Base-by-base conservation (phyloP, 352 stramenopile species). In the Aphanomyces astaci region DNA sequence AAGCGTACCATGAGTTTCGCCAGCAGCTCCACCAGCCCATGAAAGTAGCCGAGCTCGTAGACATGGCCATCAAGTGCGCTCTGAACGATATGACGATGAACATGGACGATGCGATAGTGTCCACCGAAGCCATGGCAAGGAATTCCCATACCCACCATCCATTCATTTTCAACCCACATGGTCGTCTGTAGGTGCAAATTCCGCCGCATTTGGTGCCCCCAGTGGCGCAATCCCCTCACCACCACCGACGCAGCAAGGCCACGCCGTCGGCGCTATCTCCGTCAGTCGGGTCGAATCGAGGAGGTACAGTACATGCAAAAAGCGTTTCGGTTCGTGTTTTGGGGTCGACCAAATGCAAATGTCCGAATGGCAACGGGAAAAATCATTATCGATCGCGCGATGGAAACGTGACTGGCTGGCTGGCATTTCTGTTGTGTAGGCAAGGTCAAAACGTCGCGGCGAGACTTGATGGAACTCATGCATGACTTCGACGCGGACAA, bases 11-110 rank as follows among this genome's bases (percentile, higher is more conserved):
- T 13, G 76, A 83, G 31, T 90, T 90, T 65, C 81, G 84, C 27
- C 51, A 64, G 13, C 77, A 72, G 17, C 62, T 92, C 10, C 84
- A 89, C 40, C 74, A 75, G 2, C 78, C 88, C 52, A 65, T 90
- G 28, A 80, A 90, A 43, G 72, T 92, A 19, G 65, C 74, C 25
- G 83, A 87, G 63, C 75, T 92, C 24, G 79, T 90, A 4, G 80
- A 88, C 32, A 66, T 92, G 9, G 81, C 84, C 17, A 79, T 92
- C 31, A 79, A 82, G 15, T 87, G 74, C 48, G 84, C 81, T 19
- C 70, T 92, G 11, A 89, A 84, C 28, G 84, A 78, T 22, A 77
- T 19, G 80, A 83, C 65, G 74, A 79, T 45, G 75, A 76, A 28
- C 67, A 67, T n/a, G 71, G 57, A 33, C 32, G 64, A 82, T 2